Evolutionary conservation across 441 rosid species (phyloP).

Genomic region (Codiaeum variegatum): DNA sequence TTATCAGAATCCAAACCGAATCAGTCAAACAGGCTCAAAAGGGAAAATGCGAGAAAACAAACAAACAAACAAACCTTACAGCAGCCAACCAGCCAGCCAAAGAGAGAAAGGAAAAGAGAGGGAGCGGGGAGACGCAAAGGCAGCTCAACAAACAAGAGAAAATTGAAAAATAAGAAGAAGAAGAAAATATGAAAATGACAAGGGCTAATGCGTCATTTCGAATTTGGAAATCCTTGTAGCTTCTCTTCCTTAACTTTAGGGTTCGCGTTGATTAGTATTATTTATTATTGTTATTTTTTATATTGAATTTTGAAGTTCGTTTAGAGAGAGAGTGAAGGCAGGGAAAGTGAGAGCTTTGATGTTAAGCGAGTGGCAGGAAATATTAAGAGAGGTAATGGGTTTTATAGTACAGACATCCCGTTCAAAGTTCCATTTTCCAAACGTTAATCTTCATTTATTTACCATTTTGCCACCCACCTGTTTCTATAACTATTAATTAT

Average conservation of each 20-base stretch:
- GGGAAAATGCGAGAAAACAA: slow-evolving; percentile 1
- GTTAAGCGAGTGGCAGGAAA: slow-evolving; percentile 12
- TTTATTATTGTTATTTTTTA: not conserved
- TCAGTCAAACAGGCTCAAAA: slow-evolving; percentile 13
- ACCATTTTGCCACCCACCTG: slow-evolving; percentile 16
- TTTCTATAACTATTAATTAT: no score
- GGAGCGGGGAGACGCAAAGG: slow-evolving; percentile 13
- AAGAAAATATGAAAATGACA: not conserved
- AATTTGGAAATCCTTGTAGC: not conserved
- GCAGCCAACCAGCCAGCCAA: no score
- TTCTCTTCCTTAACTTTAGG: slow-evolving; percentile 12
- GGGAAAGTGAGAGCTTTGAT: not conserved
- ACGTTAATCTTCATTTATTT: slow-evolving; percentile 10
- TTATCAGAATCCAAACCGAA: slow-evolving; percentile 19
- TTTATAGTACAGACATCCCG: slow-evolving; percentile 26
- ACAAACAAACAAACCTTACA: not conserved
- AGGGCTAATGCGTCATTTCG: slow-evolving; percentile 22
- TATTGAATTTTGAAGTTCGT: not conserved
- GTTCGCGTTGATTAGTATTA: not conserved
- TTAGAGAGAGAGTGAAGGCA: not conserved
- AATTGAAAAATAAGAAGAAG: not conserved
- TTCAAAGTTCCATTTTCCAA: slow-evolving; percentile 18
- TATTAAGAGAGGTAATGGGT: not conserved
- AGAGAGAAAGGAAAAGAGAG: not conserved
- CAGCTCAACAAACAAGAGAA: slow-evolving; percentile 19